A percentile compares a stretch with the other conserved stretches of the same genome.
Evolutionary conservation across 371 early-diverging fungal species (phyloP).

Genomic region (Mucor irregularis): DNA sequence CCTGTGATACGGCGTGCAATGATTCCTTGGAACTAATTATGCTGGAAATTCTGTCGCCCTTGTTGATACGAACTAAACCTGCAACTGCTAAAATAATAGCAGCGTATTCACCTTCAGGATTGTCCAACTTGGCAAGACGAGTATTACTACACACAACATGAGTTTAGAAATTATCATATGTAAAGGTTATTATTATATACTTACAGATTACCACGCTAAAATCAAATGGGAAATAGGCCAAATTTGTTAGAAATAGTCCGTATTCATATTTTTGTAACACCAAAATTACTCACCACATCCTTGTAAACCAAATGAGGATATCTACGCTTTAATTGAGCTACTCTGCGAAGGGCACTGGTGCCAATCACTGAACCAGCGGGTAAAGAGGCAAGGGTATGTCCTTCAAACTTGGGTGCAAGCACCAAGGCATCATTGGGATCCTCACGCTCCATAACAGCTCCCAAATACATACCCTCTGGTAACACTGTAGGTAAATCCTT

Average conservation of each 20-base stretch:
- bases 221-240: not conserved
- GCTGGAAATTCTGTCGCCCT: constrained; percentile 70
- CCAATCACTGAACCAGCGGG: constrained; percentile 85
- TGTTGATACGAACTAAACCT: constrained; percentile 75
- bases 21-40: constrained; percentile 59
- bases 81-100: constrained; percentile 92
- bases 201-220: constrained; percentile 46
- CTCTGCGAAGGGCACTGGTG: constrained; percentile 87
- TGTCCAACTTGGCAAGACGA: constrained; percentile 86
- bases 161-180: not conserved
- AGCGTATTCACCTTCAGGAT: constrained; percentile 65
- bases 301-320: constrained; percentile 79
- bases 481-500: constrained; percentile 95
- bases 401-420: constrained; percentile 30
- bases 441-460: constrained; percentile 83
- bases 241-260: not conserved
- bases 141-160: constrained; percentile 61
- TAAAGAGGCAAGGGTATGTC: constrained; percentile 58
- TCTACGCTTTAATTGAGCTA: constrained; percentile 79
- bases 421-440: constrained; percentile 92
- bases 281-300: constrained; percentile 68
- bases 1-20: constrained; percentile 94
- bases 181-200: constrained; percentile 1
- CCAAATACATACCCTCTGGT: constrained; percentile 82
- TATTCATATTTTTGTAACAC: not conserved